Conservation (phyloP, 306 rosid genomes). For the Acacia acuminata region DNA sequence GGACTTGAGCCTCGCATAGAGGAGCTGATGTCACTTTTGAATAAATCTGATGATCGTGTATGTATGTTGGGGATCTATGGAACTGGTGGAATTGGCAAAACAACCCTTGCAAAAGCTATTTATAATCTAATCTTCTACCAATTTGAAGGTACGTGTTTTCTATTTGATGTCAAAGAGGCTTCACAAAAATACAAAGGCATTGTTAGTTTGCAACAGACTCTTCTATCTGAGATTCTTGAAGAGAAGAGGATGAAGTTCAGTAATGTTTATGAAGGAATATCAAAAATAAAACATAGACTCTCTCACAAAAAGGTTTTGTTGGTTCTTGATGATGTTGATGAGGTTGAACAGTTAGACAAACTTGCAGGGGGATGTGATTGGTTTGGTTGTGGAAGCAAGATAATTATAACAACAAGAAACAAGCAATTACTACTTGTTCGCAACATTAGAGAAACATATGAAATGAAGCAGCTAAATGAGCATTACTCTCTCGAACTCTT, state of each 20-base stretch:
- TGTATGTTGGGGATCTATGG: constrained; percentile 2
- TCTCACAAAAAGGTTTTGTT: neutral
- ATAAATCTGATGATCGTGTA: neutral
- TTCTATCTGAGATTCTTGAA: neutral
- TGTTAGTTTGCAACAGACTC: neutral
- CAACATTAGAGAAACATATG: neutral
- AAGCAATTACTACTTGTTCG: neutral
- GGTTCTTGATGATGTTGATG: constrained; percentile 6
- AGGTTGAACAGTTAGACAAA: neutral
- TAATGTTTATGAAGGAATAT: neutral
- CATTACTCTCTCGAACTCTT: neutral
- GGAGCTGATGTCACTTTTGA: neutral
- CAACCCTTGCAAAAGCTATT: neutral
- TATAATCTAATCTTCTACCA: neutral
- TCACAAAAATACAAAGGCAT: neutral
- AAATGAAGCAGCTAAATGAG: neutral
- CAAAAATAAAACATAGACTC: neutral
- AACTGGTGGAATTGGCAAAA: neutral
- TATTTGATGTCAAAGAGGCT: neutral
- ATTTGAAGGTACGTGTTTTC: neutral
- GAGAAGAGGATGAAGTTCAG: neutral
- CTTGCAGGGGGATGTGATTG: neutral
- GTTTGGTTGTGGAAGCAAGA: neutral
- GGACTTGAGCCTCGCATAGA: neutral
- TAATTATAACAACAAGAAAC: neutral